These are phyloP conservation scores for Phylloporus arenicola DNA, from an alignment of 768 basidiomycete species.

Conservation along the genomic window DNA sequence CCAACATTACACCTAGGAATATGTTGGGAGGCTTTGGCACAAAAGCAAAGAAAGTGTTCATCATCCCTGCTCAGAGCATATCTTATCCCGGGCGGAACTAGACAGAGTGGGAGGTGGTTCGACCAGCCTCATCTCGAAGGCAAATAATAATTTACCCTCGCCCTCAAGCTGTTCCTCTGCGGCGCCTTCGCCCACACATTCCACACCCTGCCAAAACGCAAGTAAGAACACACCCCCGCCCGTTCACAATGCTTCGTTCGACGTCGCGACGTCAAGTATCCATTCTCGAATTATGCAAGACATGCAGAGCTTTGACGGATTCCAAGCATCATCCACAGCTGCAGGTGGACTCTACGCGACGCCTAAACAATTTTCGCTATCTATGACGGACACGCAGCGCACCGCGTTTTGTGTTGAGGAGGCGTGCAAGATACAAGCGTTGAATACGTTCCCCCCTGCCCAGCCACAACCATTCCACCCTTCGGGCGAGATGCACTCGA, in stretches of 20 bases:
- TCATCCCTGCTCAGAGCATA: conserved; percentile 20
- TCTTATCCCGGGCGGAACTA: conserved; percentile 42
- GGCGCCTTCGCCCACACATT: conserved; percentile 9
- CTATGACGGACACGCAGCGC: conserved; percentile 31
- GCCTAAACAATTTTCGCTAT: conserved; percentile 22
- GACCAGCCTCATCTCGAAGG: conserved; percentile 39
- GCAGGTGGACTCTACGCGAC: conserved; percentile 24
- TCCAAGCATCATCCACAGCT: conserved; percentile 19
- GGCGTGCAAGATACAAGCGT: conserved; percentile 3
- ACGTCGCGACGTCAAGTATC: conserved; percentile 10
- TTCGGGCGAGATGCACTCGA: conserved; percentile 1
- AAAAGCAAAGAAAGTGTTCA: conserved; percentile 42
- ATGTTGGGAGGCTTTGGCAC: conserved; percentile 36
- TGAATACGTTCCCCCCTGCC: conserved; percentile 15
- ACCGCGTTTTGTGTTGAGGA: conserved; percentile 18
- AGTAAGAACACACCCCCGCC: not conserved
- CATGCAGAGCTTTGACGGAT: conserved; percentile 40
- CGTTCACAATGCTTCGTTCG: conserved; percentile 2
- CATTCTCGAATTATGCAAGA: conserved; percentile 46
- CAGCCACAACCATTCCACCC: conserved; percentile 9
- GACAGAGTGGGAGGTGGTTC: conserved; percentile 50
- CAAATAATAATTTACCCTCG: conserved; percentile 1
- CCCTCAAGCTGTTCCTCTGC: conserved; percentile 6
- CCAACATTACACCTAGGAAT: conserved; percentile 27
- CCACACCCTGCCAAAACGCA: conserved; percentile 12